Base-by-base conservation (phyloP, 306 rosid genomes). In the Castanea sativa region DNA sequence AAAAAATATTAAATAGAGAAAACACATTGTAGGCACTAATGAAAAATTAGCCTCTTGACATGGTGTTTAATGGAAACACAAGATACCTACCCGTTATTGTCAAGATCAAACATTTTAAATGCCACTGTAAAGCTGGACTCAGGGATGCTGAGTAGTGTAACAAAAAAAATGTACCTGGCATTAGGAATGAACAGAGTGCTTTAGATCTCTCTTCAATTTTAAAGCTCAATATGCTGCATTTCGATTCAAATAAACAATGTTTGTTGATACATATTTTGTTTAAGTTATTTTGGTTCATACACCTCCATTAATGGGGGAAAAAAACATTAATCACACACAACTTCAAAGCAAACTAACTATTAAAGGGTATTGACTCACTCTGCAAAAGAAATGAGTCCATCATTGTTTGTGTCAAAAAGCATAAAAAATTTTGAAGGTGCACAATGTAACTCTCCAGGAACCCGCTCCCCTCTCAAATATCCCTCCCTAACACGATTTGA, bases 41-140 rank as follows among this genome's bases (percentile, higher is more conserved):
- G 18, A 83, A 13, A 38, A 2, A 43, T 59, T 21, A 41, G 18
- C 70, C 55, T 1, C 9, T 29, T 56, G 56, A 12, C 53, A 12
- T 49, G 53, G 64, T 43, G 55, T 29, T 14, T 55, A 45, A 57
- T 41, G 58, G 33, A 33, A 63, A 38, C 9, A 41, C 41, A 59
- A 43, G 60, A 59, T 69, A 71, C 86, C 18, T 65, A 91, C 93
- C 96, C 97, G 20, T 91, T 90, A 76, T 87, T 87, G 86, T 94
- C 85, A 67, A 85, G 85, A 64, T 94, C 97, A 82, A 94, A 92
- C 98, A 94, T 92, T 81, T 90, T 94, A 75, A 94, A 94, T 4
- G 92, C 94, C 84, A 88, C 92, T 18, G 89, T 75, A 71, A 94
- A 92, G 79, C 94, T 88, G 1, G 88, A 78, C 71, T 94, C 96